Evolutionary conservation across 225 moss, liverwort and hornwort genomes (phyloP), one percentile per base, ranked within the genome.

Genomic region (Sphagnum tenellum): DNA sequence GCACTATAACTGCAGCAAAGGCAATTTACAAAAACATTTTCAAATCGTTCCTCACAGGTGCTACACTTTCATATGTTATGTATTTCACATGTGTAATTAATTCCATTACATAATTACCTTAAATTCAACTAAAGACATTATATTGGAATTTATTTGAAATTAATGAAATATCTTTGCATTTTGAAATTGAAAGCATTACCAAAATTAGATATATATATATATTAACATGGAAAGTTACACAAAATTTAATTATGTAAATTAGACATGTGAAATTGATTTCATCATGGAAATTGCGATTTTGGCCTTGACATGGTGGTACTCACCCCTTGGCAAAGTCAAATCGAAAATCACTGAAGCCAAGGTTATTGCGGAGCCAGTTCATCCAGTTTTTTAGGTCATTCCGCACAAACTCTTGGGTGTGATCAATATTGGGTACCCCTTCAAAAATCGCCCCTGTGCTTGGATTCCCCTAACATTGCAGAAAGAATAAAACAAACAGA

Each of bases 311-410:
- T 45, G 47, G 50, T n/a, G 5, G 14, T 47, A 47, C 44, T 61
- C 46, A 98, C 96, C 96, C 92, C 74, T 98, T 98, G 46, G 86
- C 83, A 73, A 83, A 98, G 71, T 98, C 96, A 50, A 98, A 98
- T 47, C 96, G 90, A 66, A 92, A 75, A 70, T 86, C 73, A 49
- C 50, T 81, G 75, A 88, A 98, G 5, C 96, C 96, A 13, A 98
- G 79, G 72, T 98, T 90, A 52, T 92, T 74, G 68, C 83, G 71
- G 7, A 90, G 70, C 96, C 96, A 98, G 29, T 70, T 75, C 71
- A 98, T 79, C 96, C 96, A 98, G 45, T 75, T 73, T 67, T 87
- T 90, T 29, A 98, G 83, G 69, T 98, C 96, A 58, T 75, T 71
- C 48, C 92, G 87, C 71, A 98, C 92, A 81, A 98, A 98, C 55